phyloP scores from a whole-genome alignment of 164 flowering plant species.

The Aristolochia californica region DNA sequence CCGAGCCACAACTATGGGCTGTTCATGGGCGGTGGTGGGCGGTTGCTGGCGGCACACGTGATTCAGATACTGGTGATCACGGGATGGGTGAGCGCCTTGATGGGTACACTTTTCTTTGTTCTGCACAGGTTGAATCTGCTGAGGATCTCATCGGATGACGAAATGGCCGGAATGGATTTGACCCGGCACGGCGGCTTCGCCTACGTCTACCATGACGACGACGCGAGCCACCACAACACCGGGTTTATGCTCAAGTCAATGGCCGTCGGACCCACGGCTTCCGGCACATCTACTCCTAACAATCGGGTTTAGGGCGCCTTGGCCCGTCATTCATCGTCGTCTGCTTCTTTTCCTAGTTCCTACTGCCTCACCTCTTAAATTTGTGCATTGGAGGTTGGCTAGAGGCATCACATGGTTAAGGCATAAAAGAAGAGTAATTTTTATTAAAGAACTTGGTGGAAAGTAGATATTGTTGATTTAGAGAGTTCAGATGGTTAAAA shows the following conservation, averaged over 20 bases:
- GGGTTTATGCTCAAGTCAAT: constrained; percentile 1
- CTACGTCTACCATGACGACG: constrained; percentile 40
- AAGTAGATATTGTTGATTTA: too few species aligned
- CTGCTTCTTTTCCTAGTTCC: too few species aligned
- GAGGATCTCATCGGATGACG: constrained; percentile 61
- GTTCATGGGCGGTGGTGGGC: constrained; percentile 78
- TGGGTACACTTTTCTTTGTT: constrained; percentile 54
- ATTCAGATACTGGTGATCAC: constrained; percentile 53
- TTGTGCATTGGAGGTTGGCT: too few species aligned
- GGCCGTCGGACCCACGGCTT: not conserved
- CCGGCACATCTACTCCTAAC: not conserved
- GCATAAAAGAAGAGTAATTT: too few species aligned
- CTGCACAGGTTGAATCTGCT: constrained; percentile 40
- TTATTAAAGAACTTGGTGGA: too few species aligned
- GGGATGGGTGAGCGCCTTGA: constrained; percentile 71
- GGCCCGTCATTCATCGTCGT: too few species aligned
- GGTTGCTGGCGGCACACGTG: constrained; percentile 49
- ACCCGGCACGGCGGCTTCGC: constrained; percentile 83
- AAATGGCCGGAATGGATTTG: constrained; percentile 75
- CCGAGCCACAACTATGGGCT: constrained; percentile 50
- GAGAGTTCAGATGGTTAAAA: too few species aligned
- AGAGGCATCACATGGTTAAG: too few species aligned
- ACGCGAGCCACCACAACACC: constrained; percentile 6
- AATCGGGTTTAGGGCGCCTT: constrained; percentile 4
- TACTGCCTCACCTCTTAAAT: too few species aligned